Base-by-base conservation (phyloP, 1,139 yeast species). In the Yarrowia galli region DNA sequence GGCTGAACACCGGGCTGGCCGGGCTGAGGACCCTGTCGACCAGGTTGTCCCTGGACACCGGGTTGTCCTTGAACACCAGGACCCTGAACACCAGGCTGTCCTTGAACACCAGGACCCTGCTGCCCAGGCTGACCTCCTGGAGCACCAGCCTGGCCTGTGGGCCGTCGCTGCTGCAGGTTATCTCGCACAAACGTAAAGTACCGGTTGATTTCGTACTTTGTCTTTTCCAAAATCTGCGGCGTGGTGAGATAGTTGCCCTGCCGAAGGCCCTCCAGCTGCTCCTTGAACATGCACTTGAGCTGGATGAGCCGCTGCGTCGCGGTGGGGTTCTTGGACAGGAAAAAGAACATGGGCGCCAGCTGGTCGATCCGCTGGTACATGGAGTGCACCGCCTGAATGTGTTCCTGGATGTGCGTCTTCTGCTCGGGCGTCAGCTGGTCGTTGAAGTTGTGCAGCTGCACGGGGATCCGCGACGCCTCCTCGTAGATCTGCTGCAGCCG, bases 281-380 rank as follows among this genome's bases (percentile, higher is more conserved):
- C 89, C 73, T 87, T 88, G 56, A 91, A 86, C 89, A 91, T 89
- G 70, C 87, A 83, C 77, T 91, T 88, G 83, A 91, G 86, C 75
- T 90, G 95, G 70, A 92, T 82, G 71, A 92, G 83, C 71, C 91
- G 84, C 73, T 87, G 87, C 0, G 97, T 89, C 7, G 91, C 93
- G 68, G 87, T 91, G 60, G 83, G 84, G 75, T 89, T 90, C 73
- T 88, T 85, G 1, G 96, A 89, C 68, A 91, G 81, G 69, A 89
- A 84, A 74, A 85, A 91, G 73, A 90, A 91, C 75, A 90, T 87
- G 56, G 96, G 92, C 65, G 91, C 87, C 65, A 91, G 82, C 70
- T 88, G 88, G 75, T 91, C 96, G 25, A 89, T 89, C 72, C 88
- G 84, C 60, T 87, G 82, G 76, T 87, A 87, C 71, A 88, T 84